These are phyloP conservation scores for Chytridiales sp. DNA, from an alignment of 371 early-diverging fungal genomes.

Conservation along the genomic window DNA sequence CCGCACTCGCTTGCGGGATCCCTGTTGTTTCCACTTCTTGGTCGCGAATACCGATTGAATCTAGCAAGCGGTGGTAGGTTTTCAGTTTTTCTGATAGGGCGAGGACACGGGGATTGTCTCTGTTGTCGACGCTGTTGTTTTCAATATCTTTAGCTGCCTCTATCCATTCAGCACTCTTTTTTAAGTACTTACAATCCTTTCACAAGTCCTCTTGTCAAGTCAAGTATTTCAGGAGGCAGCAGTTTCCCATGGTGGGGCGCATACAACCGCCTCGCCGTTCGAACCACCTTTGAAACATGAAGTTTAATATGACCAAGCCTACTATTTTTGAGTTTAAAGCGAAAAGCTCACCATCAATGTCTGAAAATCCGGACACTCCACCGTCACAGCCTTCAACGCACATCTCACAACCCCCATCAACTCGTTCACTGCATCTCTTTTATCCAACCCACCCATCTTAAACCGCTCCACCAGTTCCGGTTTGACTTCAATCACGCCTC, in stretches of 20 bases:
- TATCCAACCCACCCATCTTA: conserved; percentile 74
- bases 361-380: conserved; percentile 91
- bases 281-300: conserved; percentile 64
- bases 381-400: conserved; percentile 79
- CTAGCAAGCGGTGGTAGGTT: no score
- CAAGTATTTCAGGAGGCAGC: conserved; percentile 76
- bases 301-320: neutral
- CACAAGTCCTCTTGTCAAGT: conserved; percentile 85
- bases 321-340: neutral
- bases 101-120: no score
- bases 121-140: no score
- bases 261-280: conserved; percentile 89
- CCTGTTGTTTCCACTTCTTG: no score
- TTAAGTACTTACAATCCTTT: conserved; percentile 23
- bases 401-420: conserved; percentile 73
- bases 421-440: conserved; percentile 75
- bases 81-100: no score
- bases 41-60: no score
- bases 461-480: conserved; percentile 73
- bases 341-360: conserved; percentile 68
- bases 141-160: no score
- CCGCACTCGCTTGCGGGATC: no score
- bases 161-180: no score
- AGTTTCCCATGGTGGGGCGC: conserved; percentile 77
- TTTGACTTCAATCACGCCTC: conserved; percentile 76